Evolutionary conservation across 305 asterid genomes (phyloP), one percentile per base, ranked within the genome.

Genomic region (Rubia balearica): DNA sequence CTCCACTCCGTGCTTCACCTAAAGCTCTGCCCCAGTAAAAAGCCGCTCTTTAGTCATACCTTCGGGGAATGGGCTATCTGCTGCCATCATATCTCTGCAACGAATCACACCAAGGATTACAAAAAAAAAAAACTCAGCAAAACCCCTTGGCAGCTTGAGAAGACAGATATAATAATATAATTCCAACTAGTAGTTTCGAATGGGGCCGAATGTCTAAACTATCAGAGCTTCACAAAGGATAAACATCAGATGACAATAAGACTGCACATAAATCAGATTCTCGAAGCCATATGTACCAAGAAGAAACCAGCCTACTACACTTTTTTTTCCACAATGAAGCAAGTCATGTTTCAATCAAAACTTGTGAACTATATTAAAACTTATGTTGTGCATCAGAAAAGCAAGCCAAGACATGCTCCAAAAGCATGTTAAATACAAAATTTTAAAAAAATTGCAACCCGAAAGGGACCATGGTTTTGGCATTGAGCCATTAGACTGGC

Each of bases 261-360:
- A 69, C 88, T 87, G 90, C 75, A 92, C 83, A 43, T 80, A 76
- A 72, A 92, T 85, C 81, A 85, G 73, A 77, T 86, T 88, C 82
- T 80, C 86, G 78, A 82, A 86, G 76, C 85, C 85, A 68, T 87
- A 92, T 3, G 94, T 85, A 53, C 96, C 97, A n/a, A 88, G 33
- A 64, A 90, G 65, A 85, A 89, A 92, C 98, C 97, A 92, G 56
- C 92, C 92, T 0, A 90, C 82, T 33, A 33, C 5, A 33, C 38
- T 1, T 33, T 33, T 4, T 33, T 33, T 33, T 33, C 38, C 38
- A 33, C 4, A 1, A 33, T 33, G 38, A 33, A 33, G 38, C 38
- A 33, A 33, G 38, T 33, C 38, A 33, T 33, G 38, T 33, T 33
- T 33, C 38, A 33, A 33, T 33, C 38, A 33, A 33, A 33, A 33